Base-by-base conservation (phyloP, 495 filamentous ascomycete species). In the Neurospora cerealis region DNA sequence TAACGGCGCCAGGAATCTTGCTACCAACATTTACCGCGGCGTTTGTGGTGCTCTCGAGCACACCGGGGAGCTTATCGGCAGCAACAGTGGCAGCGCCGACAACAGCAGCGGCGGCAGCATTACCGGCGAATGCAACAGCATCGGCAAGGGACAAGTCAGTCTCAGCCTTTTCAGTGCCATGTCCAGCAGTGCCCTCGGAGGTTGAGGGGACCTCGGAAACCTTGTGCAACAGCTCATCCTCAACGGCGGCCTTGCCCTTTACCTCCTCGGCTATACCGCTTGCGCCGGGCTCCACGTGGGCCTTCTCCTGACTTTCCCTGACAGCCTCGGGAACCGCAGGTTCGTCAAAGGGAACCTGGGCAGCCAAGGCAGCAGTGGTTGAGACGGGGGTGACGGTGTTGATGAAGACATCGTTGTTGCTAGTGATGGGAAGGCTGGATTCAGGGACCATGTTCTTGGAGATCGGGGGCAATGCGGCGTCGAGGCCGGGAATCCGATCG, bases 351-450 rank as follows among this genome's bases (percentile, higher is more conserved):
- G 93, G 93, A 44, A 93, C 92, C 32, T 82, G 78, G 44, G 71
- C 75, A 19, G 75, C 77, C 60, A 96, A 86, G 24, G 83, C 87
- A 70, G 90, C 90, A 40, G 93, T 96, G 19, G 93, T 95, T 70
- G 92, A 89, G 36, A 82, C 81, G 5, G 93, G 90, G 5, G 86
- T 88, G 36, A 88, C 90, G 10, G 92, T 93, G 76, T 89, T 92
- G 75, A 94, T 89, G 19, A 85, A 86, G 75, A 86, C 86, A 72
- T 85, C 88, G 36, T 77, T 74, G 66, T 75, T 77, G 70, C 79
- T 76, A 54, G 86, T 87, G 76, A 94, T 92, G 21, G 93, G 93
- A 71, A 96, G 86, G 81, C 92, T 93, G 32, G 93, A 96, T 83
- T 97, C 93, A 11, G 94, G 94, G 75, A 96, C 95, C 83, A 92